Conservation (phyloP, 257 asterid species). For the Scutellaria baicalensis region DNA sequence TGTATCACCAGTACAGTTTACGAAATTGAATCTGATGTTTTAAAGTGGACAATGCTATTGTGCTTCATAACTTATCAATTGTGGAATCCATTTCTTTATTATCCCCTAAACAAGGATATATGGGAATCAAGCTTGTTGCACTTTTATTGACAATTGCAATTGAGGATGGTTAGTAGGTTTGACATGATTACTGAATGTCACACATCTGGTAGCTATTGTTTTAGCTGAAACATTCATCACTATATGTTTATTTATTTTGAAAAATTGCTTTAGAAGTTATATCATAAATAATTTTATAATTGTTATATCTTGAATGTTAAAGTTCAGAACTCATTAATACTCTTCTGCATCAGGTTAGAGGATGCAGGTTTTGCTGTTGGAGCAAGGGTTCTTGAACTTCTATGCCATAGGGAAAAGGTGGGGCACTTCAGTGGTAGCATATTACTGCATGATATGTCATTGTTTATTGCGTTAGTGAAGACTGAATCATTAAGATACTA, state of each 20-base stretch:
- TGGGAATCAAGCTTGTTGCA: neutral
- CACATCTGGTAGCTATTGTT: neutral
- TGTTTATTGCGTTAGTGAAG: neutral
- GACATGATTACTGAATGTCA: neutral
- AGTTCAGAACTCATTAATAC: neutral
- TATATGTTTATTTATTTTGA: neutral
- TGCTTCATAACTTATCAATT: neutral
- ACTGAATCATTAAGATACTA: neutral
- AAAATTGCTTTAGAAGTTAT: neutral
- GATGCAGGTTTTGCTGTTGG: conserved; percentile 88
- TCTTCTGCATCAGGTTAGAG: conserved; percentile 51
- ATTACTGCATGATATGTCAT: neutral
- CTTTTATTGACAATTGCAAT: neutral
- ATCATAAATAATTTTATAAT: neutral
- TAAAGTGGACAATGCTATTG: neutral
- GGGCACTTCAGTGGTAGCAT: neutral
- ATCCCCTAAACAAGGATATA: neutral
- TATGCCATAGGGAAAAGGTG: conserved; percentile 84
- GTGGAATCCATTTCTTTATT: neutral
- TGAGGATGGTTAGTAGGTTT: neutral
- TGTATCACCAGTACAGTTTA: neutral
- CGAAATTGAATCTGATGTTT: neutral
- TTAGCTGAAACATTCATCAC: neutral
- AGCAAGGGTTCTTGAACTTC: conserved; percentile 74
- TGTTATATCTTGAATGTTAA: neutral